Base-by-base conservation (phyloP, 805 yeast genomes). In the Wickerhamomyces silvicola region DNA sequence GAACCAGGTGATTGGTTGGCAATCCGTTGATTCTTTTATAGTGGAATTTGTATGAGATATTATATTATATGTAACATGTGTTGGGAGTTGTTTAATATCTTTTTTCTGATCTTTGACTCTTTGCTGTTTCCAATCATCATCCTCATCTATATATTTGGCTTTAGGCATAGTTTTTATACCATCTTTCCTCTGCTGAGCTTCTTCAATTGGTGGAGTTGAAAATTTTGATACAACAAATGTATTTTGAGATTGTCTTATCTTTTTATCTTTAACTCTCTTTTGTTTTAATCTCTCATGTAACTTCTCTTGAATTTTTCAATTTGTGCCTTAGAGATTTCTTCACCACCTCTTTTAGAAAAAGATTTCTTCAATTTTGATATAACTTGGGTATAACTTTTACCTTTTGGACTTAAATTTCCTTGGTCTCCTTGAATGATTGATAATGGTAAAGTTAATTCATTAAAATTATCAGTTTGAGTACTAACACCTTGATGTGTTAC, bases 1-100 rank as follows among this genome's bases (percentile, higher is more conserved):
- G 39, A 49, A 63, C 78, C 78, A 72, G 0, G 75, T 71, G 9
- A 72, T 62, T 4, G 64, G 64, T 18, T 61, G 68, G 51, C 78
- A 72, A 18, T 57, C 57, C 14, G 45, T 14, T 10, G n/a, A n/a
- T n/a, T n/a, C n/a, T n/a, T n/a, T n/a, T n/a, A n/a, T n/a, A n/a
- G n/a, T n/a, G n/a, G n/a, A n/a, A n/a, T n/a, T n/a, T n/a, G n/a
- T n/a, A n/a, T n/a, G n/a, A n/a, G n/a, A n/a, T n/a, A n/a, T n/a
- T n/a, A n/a, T n/a, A n/a, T n/a, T n/a, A n/a, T n/a, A n/a, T n/a
- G n/a, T n/a, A n/a, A n/a, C n/a, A 8, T n/a, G 5, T 5, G 15
- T 8, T n/a, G 5, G 24, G 24, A 5, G 7, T 23, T 10, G 17
- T 13, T n/a, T n/a, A n/a, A n/a, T n/a, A 34, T n/a, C 4, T 28